Evolutionary conservation across 805 yeast species (phyloP).

Genomic region (Zygosaccharomyces siamensis): DNA sequence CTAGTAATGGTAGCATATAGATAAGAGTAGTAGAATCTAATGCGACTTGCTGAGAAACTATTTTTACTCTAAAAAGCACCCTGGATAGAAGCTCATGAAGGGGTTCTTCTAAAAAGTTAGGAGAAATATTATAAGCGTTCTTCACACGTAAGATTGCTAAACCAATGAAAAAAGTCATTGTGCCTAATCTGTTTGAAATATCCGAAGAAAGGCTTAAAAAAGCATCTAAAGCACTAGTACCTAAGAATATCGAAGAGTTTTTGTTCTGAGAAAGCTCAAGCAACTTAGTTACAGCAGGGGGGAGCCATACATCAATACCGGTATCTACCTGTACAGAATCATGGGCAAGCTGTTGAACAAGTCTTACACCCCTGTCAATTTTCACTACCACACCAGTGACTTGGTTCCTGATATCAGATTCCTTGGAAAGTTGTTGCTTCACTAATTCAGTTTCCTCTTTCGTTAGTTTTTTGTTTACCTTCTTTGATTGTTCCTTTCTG

Average conservation of each 20-base stretch:
- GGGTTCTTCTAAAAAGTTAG: slow-evolving; percentile 46
- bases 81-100: slow-evolving; percentile 53
- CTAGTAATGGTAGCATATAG: slow-evolving; percentile 70
- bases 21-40: slow-evolving; percentile 64
- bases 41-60: slow-evolving; percentile 66
- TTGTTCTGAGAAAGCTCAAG: slow-evolving; percentile 42
- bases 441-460: slow-evolving; percentile 70
- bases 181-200: slow-evolving; percentile 48
- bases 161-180: slow-evolving; percentile 53
- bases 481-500: slow-evolving; percentile 64
- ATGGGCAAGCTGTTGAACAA: slow-evolving; percentile 50
- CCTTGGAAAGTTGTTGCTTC: slow-evolving; percentile 58
- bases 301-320: slow-evolving; percentile 67
- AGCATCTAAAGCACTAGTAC: slow-evolving; percentile 42
- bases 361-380: slow-evolving; percentile 46
- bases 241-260: slow-evolving; percentile 37
- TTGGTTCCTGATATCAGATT: slow-evolving; percentile 48
- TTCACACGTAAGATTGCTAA: slow-evolving; percentile 62
- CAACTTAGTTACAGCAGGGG: slow-evolving; percentile 51
- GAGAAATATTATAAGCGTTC: slow-evolving; percentile 43
- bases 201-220: slow-evolving; percentile 53
- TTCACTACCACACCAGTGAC: slow-evolving; percentile 39
- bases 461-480: slow-evolving; percentile 51
- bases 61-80: slow-evolving; percentile 68
- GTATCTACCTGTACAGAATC: slow-evolving; percentile 53